A percentile compares a stretch with the other conserved stretches of the same genome.
Evolutionary conservation across 2,329 filamentous ascomycete species (phyloP).

Genomic region (Cladosporium sp.): DNA sequence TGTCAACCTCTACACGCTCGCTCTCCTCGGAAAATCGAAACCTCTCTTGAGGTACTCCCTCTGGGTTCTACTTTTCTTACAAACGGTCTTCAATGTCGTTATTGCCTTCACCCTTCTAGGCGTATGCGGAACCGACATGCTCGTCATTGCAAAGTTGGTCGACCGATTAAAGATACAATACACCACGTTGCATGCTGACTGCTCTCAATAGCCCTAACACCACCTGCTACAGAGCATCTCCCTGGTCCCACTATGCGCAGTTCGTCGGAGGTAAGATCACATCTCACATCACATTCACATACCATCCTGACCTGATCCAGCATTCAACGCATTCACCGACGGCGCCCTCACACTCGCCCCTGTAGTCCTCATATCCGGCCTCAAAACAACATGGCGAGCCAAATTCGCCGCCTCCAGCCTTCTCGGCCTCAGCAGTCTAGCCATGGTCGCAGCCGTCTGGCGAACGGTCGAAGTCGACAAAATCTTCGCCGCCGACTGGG

Average conservation of each 20-base stretch:
- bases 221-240: constrained; percentile 1
- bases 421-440: background rate
- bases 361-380: background rate
- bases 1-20: constrained; percentile 5
- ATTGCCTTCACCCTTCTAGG: background rate
- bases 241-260: constrained; percentile 3
- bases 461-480: constrained; percentile 4
- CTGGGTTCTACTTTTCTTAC: constrained; percentile 1
- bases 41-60: background rate
- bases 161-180: too few species aligned
- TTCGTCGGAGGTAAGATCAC: constrained; percentile 6
- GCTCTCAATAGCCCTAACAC: background rate
- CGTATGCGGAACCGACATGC: background rate
- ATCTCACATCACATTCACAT: too few species aligned
- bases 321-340: constrained; percentile 5
- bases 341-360: constrained; percentile 5
- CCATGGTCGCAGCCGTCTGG: constrained; percentile 5
- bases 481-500: constrained; percentile 7
- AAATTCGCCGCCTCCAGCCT: constrained; percentile 3
- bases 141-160: background rate
- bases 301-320: background rate
- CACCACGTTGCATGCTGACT: background rate
- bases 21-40: background rate
- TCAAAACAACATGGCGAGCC: background rate
- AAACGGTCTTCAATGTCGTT: background rate